These are phyloP conservation scores for Suillus spraguei DNA, from an alignment of 768 basidiomycete species.

Conservation along the genomic window DNA sequence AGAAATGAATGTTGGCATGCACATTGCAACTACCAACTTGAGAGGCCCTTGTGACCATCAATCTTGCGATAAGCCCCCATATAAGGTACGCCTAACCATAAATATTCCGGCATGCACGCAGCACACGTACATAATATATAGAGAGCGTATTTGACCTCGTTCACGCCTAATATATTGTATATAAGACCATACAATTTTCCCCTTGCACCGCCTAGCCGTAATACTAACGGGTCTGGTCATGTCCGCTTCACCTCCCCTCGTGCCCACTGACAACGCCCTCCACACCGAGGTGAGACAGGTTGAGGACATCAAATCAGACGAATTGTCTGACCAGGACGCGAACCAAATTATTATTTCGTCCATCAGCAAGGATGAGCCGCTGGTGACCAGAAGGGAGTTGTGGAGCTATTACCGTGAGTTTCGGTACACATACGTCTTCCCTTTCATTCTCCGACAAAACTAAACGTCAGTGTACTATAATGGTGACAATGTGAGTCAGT, in stretches of 20 bases:
- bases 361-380: slow-evolving; percentile 56
- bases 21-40: not conserved
- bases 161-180: not conserved
- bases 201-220: not conserved
- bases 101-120: not conserved
- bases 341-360: slow-evolving; percentile 40
- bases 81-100: not conserved
- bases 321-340: slow-evolving; percentile 7
- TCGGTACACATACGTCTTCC: not conserved
- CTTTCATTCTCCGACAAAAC: not conserved
- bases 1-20: not conserved
- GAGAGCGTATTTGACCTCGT: not conserved
- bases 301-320: slow-evolving; percentile 15
- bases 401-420: slow-evolving; percentile 80
- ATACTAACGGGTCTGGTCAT: slow-evolving; percentile 13
- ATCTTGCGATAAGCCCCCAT: not conserved
- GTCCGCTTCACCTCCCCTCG: slow-evolving; percentile 13
- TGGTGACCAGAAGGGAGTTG: slow-evolving; percentile 71
- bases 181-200: no score
- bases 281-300: slow-evolving; percentile 12
- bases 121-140: not conserved
- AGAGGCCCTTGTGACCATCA: not conserved
- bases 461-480: slow-evolving; percentile 69
- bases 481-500: slow-evolving; percentile 65
- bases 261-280: not conserved